These are phyloP conservation scores for Solanum virginianum DNA, from an alignment of 257 asterid genomes.

Conservation along the genomic window DNA sequence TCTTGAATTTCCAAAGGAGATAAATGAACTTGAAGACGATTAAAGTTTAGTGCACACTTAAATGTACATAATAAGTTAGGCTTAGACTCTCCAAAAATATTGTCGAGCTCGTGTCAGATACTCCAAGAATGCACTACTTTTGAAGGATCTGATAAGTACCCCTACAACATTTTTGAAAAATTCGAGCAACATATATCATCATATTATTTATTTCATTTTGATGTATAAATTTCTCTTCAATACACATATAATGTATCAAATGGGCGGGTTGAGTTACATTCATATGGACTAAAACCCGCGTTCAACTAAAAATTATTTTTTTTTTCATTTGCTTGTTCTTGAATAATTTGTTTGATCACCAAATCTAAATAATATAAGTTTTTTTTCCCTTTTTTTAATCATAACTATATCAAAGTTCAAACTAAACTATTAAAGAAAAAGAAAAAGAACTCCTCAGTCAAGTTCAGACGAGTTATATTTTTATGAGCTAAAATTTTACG, in stretches of 20 bases:
- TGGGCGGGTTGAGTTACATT: not conserved
- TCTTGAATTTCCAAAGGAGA: slow-evolving; percentile 42
- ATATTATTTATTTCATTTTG: not conserved
- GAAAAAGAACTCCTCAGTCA: not conserved
- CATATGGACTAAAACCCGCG: not conserved
- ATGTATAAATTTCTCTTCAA: not conserved
- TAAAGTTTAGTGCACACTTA: not conserved
- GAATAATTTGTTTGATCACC: not conserved
- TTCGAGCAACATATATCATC: not conserved
- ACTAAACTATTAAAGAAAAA: not conserved
- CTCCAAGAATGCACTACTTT: not conserved
- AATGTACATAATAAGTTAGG: not conserved
- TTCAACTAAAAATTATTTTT: not conserved
- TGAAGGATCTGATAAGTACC: not conserved
- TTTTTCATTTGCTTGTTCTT: not conserved
- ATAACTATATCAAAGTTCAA: not conserved
- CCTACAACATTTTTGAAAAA: not conserved
- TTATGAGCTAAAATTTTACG: not conserved
- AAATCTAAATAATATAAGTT: not conserved
- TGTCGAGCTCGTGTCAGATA: not conserved
- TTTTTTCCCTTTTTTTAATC: not conserved
- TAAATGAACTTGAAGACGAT: not conserved
- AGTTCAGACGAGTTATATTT: not conserved
- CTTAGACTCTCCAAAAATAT: not conserved
- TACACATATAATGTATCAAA: not conserved